Evolutionary conservation across 2,329 filamentous ascomycete genomes (phyloP), one percentile per base, ranked within the genome.

Genomic region (Fusarium newnesense): DNA sequence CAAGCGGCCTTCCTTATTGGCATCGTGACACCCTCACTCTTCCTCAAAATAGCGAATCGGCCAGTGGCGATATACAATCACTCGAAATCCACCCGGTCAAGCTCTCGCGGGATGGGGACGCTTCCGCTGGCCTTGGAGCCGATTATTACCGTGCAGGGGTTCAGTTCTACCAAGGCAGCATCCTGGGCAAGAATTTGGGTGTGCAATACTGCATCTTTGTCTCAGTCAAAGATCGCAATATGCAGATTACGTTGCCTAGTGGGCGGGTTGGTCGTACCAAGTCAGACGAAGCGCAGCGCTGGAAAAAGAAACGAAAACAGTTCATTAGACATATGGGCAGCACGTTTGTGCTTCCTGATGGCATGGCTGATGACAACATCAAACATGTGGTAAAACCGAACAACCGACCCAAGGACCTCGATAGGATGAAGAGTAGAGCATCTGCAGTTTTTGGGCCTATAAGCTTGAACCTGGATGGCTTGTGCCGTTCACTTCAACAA

Each of bases 151-250:
- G 80, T 7, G 70, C 80, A 30, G 79, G 78, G 7, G 75, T 85
- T 5, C 79, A 80, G 26, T 87, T 88, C 70, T 88, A 85, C 60
- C 87, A 89, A 67, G 70, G 87, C 19, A 83, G 81, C 59, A 78
- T 82, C 16, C 72, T 89, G 5, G 81, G 78, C 9, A 78, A 80
- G 30, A 80, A 87, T 64, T 78, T 88, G 43, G 81, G 83, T 43
- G 68, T 90, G 21, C 78, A 79, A 40, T 85, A 84, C 57, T 83
- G 82, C 63, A 81, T 80, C 60, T 81, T 78, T 50, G 75, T 77
- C 9, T 79, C 79, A 9, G 72, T 69, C 16, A 69, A 67, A 21
- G 69, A 80, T 26, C 69, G 74, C 12, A 34, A 49, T 9, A 66
- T 80, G 26, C 70, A 78, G 5, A 61, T 83, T 16, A 65, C 60